Base-by-base conservation (phyloP, 2,329 filamentous ascomycete genomes). In the Pseudohalonectria lignicola region DNA sequence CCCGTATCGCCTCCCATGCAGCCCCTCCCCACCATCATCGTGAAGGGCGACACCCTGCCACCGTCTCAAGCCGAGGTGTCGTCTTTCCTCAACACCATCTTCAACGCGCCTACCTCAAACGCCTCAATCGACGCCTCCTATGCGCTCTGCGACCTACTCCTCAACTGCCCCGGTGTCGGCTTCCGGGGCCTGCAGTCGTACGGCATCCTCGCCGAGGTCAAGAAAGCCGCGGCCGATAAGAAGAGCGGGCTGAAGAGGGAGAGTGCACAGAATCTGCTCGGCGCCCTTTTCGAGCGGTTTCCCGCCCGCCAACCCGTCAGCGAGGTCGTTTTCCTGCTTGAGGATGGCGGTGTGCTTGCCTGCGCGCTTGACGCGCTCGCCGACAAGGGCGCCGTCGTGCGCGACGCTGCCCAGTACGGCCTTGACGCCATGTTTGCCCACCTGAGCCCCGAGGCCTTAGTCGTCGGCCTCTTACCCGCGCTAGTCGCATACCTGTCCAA, bases 201-300 rank as follows among this genome's bases (percentile, higher is more conserved):
- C 52, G 70, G 69, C 46, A 55, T 79, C 46, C 52, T 76, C 20
- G 57, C 64, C 50, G 70, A 75, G 55, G 47, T 76, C 45, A 74
- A 69, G 55, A 76, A 94, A 70, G 86, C 85, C 28, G 87, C 90
- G 4, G 66, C 71, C 50, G 87, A 96, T 65, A 98, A 96, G 78
- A 98, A 98, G 71, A 88, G 80, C 60, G 82, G 82, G 13, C 72
- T 82, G 29, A 77, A 76, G 50, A 76, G 90, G 51, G 92, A 98
- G 65, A 86, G 87, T 53, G 83, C 88, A 47, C 93, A 96, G 77
- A 93, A 95, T 59, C 81, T 94, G 31, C 73, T 96, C 18, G 92
- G 93, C 41, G 90, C 93, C 39, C 69, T 98, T 34, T 90, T 96
- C 52, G 92, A 98, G 68, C 79, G 83, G 30, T 83, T 96, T 54